Conservation (phyloP, 257 asterid genomes). For the Nicotiana noctiflora region DNA sequence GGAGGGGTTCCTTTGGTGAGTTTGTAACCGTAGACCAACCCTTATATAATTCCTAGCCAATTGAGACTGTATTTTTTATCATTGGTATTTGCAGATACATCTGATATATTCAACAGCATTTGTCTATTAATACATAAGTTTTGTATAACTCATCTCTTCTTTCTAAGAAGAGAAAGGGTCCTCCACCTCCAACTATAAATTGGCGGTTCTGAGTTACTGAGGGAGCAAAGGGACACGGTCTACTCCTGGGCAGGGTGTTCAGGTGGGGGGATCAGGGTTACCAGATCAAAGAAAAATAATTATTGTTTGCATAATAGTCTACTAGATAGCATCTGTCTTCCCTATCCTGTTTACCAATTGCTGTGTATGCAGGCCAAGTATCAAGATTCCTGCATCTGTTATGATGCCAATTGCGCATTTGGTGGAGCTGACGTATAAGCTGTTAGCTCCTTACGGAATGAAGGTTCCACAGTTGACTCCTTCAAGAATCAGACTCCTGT, state of each 20-base stretch:
- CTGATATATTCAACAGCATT: background rate
- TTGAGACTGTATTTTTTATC: background rate
- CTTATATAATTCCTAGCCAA: background rate
- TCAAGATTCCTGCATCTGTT: constrained; percentile 66
- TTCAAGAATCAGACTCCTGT: constrained; percentile 85
- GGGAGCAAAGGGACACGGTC: background rate
- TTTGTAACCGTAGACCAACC: background rate
- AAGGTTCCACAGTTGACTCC: constrained; percentile 96
- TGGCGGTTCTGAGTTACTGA: background rate
- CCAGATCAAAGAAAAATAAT: background rate
- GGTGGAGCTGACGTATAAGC: constrained; percentile 69
- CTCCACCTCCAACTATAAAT: background rate
- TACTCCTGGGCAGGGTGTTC: background rate
- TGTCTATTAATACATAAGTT: background rate
- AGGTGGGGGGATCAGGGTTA: background rate
- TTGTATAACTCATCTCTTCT: background rate
- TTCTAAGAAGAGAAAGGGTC: background rate
- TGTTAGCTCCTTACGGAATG: constrained; percentile 87
- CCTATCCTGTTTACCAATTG: background rate
- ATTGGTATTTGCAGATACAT: background rate
- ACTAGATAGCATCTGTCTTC: background rate
- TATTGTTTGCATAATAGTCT: background rate
- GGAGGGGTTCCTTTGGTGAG: background rate
- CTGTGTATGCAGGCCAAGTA: constrained; percentile 69
- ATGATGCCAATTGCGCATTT: constrained; percentile 86